Percentiles rank a stretch among this genome's conserved stretches.
Evolutionary conservation across 2,329 filamentous ascomycete genomes (phyloP).

Genomic region (Incumbomyces lentus): DNA sequence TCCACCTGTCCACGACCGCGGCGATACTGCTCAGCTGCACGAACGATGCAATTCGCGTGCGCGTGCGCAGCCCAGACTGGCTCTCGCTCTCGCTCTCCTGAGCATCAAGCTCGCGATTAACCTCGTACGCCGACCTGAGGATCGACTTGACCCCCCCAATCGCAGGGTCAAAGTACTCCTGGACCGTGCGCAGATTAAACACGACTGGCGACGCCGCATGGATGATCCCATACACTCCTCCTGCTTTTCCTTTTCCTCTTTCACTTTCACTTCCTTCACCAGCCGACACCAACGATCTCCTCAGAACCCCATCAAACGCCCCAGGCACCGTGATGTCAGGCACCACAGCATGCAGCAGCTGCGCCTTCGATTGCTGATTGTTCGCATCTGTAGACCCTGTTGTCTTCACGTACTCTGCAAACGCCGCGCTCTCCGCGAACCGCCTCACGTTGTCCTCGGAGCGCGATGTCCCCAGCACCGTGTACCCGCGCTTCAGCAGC

Average conservation of each 20-base stretch:
- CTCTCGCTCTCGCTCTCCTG: not conserved
- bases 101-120: too few relatives aligned
- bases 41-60: constrained; percentile 15
- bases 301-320: constrained; percentile 30
- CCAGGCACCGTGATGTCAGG: constrained; percentile 26
- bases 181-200: constrained; percentile 15
- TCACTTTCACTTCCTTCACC: too few relatives aligned
- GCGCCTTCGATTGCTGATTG: too few relatives aligned
- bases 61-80: too few relatives aligned
- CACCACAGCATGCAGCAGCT: constrained; percentile 24
- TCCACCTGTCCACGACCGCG: constrained; percentile 18
- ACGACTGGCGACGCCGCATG: constrained; percentile 19
- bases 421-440: constrained; percentile 21
- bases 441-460: constrained; percentile 17
- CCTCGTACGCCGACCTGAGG: constrained; percentile 12
- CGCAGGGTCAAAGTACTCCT: constrained; percentile 18
- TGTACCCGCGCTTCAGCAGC: constrained; percentile 30
- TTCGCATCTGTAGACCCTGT: too few relatives aligned
- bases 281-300: too few relatives aligned
- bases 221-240: constrained; percentile 21
- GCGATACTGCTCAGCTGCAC: constrained; percentile 20
- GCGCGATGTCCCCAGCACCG: constrained; percentile 31
- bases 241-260: too few relatives aligned
- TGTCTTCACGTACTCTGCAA: constrained; percentile 28
- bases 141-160: constrained; percentile 18